Evolutionary conservation across 1,284 basidiomycete genomes (phyloP), one percentile per base, ranked within the genome.

Genomic region (Malassezia arunalokei): DNA sequence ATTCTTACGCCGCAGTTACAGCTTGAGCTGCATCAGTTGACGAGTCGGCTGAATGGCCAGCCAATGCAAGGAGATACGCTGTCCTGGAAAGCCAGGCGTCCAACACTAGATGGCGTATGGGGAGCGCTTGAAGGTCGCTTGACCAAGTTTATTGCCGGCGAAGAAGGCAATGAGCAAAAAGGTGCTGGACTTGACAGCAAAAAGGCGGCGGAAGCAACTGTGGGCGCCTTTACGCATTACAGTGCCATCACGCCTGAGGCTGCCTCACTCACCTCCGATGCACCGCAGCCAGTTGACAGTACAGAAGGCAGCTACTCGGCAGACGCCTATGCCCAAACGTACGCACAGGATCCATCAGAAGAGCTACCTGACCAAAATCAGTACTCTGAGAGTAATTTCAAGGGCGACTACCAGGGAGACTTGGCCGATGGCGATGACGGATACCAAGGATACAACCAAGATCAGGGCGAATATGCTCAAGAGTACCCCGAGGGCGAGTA

Each of bases 101-200:
- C 91, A 0, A 94, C 87, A 54, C 78, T 96, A 47, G 90, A 95
- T 66, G 85, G 84, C 41, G 82, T 98, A 43, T 87, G 92, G 48
- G 85, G 84, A 48, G 95, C 89, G 82, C 79, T 98, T 27, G 92
- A 92, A 74, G 86, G 86, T n/a, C 81, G 86, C 11, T 82, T 99
- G 62, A 90, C 89, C 29, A 94, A 94, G 73, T 86, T 99, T 64
- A 92, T 99, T 57, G 88, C 91, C 11, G 94, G 70, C 11, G 70
- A 73, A 41, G 69, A 71, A 9, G 60, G 56, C 11, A 54, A 33
- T n/a, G 49, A 56, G 74, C 43, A 77, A 74, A 57, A 76, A 69
- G 54, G 61, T 42, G 50, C 74, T 30, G 57, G 62, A 62, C 9
- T 61, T 41, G 60, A 70, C 41, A 35, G 33, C 33, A 11, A 35